Percentiles rank a stretch among this genome's conserved stretches.
Conservation (phyloP, 441 rosid species). For the Theobroma grandiflorum region DNA sequence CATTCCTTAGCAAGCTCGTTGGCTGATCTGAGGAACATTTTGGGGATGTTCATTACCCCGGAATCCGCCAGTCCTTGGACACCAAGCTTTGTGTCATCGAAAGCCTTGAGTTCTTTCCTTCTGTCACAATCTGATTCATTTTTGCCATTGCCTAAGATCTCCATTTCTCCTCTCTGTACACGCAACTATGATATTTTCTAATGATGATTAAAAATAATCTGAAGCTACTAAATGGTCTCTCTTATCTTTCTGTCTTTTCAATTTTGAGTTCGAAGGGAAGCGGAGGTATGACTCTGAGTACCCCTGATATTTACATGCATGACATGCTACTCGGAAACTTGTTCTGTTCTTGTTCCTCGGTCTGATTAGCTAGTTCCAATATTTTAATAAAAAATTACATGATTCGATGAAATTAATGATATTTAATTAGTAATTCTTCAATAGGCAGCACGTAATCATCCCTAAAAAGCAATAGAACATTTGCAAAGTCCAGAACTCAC, state of each 20-base stretch:
- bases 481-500: background rate
- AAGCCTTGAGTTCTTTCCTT: constrained; percentile 28
- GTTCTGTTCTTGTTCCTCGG: background rate
- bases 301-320: background rate
- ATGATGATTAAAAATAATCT: too few species aligned
- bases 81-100: constrained; percentile 40
- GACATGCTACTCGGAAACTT: background rate
- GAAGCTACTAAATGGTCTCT: too few species aligned
- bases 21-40: constrained; percentile 28
- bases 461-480: background rate
- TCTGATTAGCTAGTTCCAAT: background rate
- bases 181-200: too few species aligned
- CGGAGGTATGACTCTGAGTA: background rate
- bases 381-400: background rate
- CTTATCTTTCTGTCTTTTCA: background rate
- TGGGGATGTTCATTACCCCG: constrained; percentile 35
- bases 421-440: too few species aligned
- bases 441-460: background rate
- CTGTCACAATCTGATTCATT: constrained; percentile 20
- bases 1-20: constrained; percentile 21
- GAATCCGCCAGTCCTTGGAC: constrained; percentile 40
- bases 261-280: background rate
- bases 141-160: background rate
- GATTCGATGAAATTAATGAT: background rate
- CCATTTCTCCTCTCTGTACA: background rate